Evolutionary conservation across 495 filamentous ascomycete genomes (phyloP), one percentile per base, ranked within the genome.

Genomic region (Antarctomyces pellizariae): DNA sequence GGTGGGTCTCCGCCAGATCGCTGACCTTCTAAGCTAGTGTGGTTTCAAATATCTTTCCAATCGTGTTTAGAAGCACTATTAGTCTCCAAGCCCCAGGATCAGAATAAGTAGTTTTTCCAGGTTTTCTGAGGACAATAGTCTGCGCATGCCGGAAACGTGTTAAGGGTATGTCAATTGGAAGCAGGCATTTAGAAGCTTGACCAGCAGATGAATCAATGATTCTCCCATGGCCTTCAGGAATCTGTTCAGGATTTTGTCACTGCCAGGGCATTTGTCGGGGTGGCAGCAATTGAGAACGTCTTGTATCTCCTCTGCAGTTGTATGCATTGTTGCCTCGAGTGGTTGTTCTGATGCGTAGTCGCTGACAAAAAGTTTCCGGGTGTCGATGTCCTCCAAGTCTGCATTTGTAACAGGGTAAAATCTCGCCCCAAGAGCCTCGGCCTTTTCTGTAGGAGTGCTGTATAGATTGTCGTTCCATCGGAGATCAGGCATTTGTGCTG

Each of bases 41-140:
- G 1, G 26, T 22, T 26, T 51, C 36, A 8, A 47, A 22, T 5
- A 37, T 11, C 24, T 52, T 52, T 0, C 36, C 42, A n/a, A 52
- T n/a, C 7, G 39, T 49, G 24, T 44, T 43, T 0, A 46, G 35
- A 0, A 52, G 34, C 1, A 42, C 45, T 9, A 52, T 39, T 7
- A 38, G 36, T 3, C 48, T 30, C 29, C 41, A 52, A 2, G 36
- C 22, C 24, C 42, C 46, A 4, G 41, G 32, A 0, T 27, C 16
- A 2, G 27, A 25, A 28, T 49, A 48, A 27, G 46, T 29, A 1
- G 28, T 7, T 15, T 41, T 35, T 0, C 28, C 39, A 7, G 16
- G 28, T 18, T 50, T 52, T 7, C 39, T 32, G 0, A 50, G 37
- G 0, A 39, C 31, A 0, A 50, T 30, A 4, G 38, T 49, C 9